Base-by-base conservation (phyloP, 2,329 filamentous ascomycete species). In the Boeremia exigua region DNA sequence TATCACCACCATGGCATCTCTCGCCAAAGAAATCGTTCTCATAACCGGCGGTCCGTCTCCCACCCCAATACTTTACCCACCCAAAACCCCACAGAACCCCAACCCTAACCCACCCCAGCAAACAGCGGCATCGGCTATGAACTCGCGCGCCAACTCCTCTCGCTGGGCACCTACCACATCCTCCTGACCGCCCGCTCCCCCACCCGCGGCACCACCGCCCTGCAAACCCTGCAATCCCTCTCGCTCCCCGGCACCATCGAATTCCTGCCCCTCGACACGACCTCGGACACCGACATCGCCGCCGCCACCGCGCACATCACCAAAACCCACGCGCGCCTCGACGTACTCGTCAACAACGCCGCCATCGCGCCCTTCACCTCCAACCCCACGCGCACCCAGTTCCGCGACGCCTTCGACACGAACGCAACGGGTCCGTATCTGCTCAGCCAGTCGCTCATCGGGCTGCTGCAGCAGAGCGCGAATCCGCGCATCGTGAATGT, bases 41-140 rank as follows among this genome's bases (percentile, higher is more conserved):
- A 38, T 54, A 5, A 48, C 51, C n/a, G 51, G 51, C 12, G 51
- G 51, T 32, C 38, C 30, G 2, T 17, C 11, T 10, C 15, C 33
- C 33, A n/a, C n/a, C n/a, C n/a, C n/a, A n/a, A n/a, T n/a, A n/a
- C n/a, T n/a, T n/a, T n/a, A n/a, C n/a, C n/a, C n/a, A n/a, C n/a
- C n/a, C n/a, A n/a, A n/a, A n/a, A n/a, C n/a, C n/a, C n/a, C n/a
- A n/a, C 10, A n/a, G 3, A 19, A 17, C 11, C 2, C n/a, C 28
- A 29, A 34, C 11, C 47, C 37, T 47, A 14, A 53, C 12, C 9
- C 0, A 8, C 6, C 19, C 9, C 30, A 54, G 50, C 50, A 17
- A 83, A 80, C 60, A 76, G 75, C 48, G 81, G 81, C 48, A 81
- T 84, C 25, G 81, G 82, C 28, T 78, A 77, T 55, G 80, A 81